phyloP scores from a whole-genome alignment of 129 eudicot genomes.

The Tagetes patula region DNA sequence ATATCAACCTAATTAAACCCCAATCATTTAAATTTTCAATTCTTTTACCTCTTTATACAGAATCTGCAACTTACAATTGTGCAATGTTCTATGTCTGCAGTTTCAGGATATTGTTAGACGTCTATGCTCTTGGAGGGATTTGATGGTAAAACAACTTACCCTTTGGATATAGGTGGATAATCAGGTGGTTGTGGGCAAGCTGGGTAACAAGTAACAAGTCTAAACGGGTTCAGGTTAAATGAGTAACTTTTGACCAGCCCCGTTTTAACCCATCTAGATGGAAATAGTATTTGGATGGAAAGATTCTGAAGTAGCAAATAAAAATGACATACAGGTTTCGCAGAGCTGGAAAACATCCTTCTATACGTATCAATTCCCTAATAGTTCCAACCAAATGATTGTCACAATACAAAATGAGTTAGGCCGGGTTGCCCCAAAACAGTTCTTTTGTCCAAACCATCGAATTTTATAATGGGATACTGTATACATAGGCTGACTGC shows the following conservation, averaged over 20 bases:
- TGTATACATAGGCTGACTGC: not conserved
- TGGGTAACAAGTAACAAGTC: not conserved
- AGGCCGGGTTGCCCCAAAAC: not conserved
- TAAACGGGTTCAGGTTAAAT: not conserved
- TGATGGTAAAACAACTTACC: slow-evolving; percentile 65
- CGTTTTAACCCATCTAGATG: too few relatives aligned
- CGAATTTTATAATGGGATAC: not conserved
- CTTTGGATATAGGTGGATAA: not conserved
- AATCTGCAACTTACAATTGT: not conserved
- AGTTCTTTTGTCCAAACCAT: not conserved
- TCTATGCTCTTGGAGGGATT: slow-evolving; percentile 89
- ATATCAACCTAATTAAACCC: not conserved
- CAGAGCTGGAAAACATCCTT: too few relatives aligned
- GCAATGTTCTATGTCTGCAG: slow-evolving; percentile 33
- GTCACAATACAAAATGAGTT: not conserved
- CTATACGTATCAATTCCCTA: too few relatives aligned
- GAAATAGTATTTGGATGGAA: too few relatives aligned
- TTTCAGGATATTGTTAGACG: slow-evolving; percentile 74
- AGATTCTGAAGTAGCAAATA: too few relatives aligned
- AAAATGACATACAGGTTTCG: too few relatives aligned
- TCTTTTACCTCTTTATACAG: not conserved
- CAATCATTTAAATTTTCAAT: not conserved
- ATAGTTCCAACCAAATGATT: too few relatives aligned
- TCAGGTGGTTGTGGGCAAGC: not conserved
- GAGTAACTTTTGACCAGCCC: not conserved